A percentile compares a stretch with the other conserved stretches of the same genome.
phyloP scores from a whole-genome alignment of 768 basidiomycete species.

The Termitomyces sp. region DNA sequence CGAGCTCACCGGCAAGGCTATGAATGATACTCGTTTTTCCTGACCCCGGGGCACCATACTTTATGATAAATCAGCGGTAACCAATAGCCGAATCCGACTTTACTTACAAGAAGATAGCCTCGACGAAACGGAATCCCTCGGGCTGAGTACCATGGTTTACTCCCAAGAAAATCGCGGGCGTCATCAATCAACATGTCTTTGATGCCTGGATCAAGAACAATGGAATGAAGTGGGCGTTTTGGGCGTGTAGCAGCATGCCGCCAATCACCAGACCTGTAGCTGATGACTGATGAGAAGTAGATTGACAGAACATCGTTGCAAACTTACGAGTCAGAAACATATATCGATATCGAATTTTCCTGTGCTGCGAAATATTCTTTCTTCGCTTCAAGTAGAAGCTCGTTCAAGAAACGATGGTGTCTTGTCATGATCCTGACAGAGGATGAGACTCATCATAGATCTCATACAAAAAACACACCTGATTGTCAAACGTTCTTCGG shows the following conservation, averaged over 20 bases:
- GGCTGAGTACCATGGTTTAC: conserved; percentile 69
- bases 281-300: conserved; percentile 34
- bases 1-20: conserved; percentile 73
- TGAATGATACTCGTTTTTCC: conserved; percentile 82
- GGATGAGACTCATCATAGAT: conserved; percentile 33
- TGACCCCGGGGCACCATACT: conserved; percentile 70
- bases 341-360: conserved; percentile 40
- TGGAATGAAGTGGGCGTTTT: conserved; percentile 64
- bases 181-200: conserved; percentile 65
- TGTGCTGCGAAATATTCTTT: conserved; percentile 32
- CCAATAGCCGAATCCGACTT: not conserved
- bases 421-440: conserved; percentile 40
- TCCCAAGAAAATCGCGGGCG: conserved; percentile 65
- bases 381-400: conserved; percentile 43
- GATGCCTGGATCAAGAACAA: conserved; percentile 69
- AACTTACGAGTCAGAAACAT: conserved; percentile 36
- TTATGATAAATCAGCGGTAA: not conserved
- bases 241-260: conserved; percentile 46
- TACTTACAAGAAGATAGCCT: conserved; percentile 60
- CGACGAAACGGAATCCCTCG: conserved; percentile 82
- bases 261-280: conserved; percentile 38
- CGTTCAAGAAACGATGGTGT: conserved; percentile 31
- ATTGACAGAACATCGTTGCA: not conserved
- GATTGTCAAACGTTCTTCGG: conserved; percentile 43
- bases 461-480: conserved; percentile 42